Evolutionary conservation across 257 asterid species (phyloP).

Genomic region (Thymus mandschuricus): DNA sequence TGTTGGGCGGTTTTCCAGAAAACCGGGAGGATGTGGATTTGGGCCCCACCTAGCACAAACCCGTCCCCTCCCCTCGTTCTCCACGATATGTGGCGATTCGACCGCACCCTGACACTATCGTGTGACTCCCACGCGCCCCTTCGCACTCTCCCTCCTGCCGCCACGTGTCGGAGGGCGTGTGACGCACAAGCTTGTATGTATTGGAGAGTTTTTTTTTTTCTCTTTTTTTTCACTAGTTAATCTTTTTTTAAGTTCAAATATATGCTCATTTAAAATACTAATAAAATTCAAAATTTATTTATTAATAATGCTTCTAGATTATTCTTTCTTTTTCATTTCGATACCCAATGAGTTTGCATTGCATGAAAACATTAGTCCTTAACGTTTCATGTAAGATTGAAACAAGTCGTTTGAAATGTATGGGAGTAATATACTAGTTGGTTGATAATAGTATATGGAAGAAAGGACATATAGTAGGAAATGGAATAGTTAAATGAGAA

Average conservation of each 20-base stretch:
- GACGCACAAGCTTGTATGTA: too few relatives aligned
- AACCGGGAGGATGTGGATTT: slow-evolving; percentile 61
- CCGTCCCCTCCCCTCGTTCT: slow-evolving; percentile 8
- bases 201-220: too few relatives aligned
- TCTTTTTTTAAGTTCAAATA: too few relatives aligned
- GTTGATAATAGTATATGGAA: too few relatives aligned
- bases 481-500: slow-evolving; percentile 13
- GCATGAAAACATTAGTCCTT: too few relatives aligned
- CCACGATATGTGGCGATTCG: slow-evolving; percentile 89
- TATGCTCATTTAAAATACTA: background rate
- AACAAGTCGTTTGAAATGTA: too few relatives aligned
- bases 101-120: slow-evolving; percentile 61
- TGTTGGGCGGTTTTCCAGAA: slow-evolving; percentile 48
- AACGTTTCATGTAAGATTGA: too few relatives aligned
- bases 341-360: too few relatives aligned
- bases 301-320: background rate
- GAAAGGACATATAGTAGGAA: background rate
- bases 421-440: too few relatives aligned
- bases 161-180: background rate
- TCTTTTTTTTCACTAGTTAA: too few relatives aligned
- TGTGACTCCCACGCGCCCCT: slow-evolving; percentile 31
- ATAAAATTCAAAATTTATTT: too few relatives aligned
- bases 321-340: too few relatives aligned
- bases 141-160: background rate
- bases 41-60: slow-evolving; percentile 33